Conservation (phyloP, 331 rosid species). For the Spiraea crenata region DNA sequence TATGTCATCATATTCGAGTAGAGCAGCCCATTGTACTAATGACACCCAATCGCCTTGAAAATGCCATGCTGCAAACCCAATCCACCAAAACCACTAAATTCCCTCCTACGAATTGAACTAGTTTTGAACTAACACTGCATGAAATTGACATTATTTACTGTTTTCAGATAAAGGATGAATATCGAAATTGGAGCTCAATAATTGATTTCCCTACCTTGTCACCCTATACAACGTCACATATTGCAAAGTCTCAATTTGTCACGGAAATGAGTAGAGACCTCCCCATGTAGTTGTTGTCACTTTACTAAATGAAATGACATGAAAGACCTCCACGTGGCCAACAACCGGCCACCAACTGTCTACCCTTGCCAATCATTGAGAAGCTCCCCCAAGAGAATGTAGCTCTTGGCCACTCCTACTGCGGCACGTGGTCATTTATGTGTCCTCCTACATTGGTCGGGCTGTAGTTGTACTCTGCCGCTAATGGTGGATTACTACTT, state of each 20-base stretch:
- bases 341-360: background rate
- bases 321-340: background rate
- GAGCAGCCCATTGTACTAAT: too few relatives aligned
- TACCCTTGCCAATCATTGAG: background rate
- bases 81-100: too few relatives aligned
- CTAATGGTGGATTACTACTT: background rate
- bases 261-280: background rate
- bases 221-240: background rate
- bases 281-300: background rate
- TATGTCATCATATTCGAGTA: too few relatives aligned
- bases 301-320: background rate
- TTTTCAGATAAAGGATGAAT: too few relatives aligned
- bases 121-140: too few relatives aligned
- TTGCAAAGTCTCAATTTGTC: background rate
- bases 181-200: background rate
- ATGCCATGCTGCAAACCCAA: too few relatives aligned
- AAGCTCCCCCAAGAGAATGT: background rate
- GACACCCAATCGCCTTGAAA: too few relatives aligned
- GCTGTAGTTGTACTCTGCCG: background rate
- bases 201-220: background rate
- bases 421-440: background rate
- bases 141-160: too few relatives aligned
- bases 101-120: too few relatives aligned
- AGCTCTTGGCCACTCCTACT: background rate
- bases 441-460: background rate